Evolutionary conservation across 768 basidiomycete species (phyloP).

Genomic region (Sistotremastrum suecicum): DNA sequence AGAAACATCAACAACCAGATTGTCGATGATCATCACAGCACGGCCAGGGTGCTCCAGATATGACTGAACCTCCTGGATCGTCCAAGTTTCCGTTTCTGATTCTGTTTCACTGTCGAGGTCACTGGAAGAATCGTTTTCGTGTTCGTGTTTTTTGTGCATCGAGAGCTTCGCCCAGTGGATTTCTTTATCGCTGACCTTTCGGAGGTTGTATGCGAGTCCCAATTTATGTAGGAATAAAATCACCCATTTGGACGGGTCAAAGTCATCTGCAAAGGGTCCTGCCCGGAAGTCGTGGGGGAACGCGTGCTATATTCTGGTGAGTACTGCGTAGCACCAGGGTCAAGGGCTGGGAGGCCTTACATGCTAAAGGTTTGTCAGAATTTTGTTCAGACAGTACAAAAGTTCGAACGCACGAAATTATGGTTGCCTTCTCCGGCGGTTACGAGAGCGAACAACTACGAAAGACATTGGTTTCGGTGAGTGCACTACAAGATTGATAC

Average conservation of each 20-base stretch:
- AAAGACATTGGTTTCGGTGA: background rate
- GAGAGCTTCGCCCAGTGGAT: constrained; percentile 30
- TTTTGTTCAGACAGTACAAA: background rate
- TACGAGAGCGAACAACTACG: constrained; percentile 48
- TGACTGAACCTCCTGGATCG: constrained; percentile 21
- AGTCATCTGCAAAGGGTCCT: constrained; percentile 42
- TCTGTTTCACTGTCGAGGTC: background rate
- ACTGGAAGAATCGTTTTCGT: constrained; percentile 3
- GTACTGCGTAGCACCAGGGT: constrained; percentile 1
- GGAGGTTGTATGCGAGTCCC: constrained; percentile 33
- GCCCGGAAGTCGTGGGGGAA: constrained; percentile 73
- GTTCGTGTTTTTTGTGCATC: constrained; percentile 30
- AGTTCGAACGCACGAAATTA: constrained; percentile 40
- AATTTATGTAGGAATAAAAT: constrained; percentile 38
- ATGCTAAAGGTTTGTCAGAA: constrained; percentile 21
- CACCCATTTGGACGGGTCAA: constrained; percentile 77
- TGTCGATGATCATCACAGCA: constrained; percentile 44
- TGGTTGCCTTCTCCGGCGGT: constrained; percentile 72
- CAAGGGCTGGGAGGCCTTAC: constrained; percentile 17
- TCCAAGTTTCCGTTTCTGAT: background rate
- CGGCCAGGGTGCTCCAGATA: constrained; percentile 20
- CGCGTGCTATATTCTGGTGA: constrained; percentile 36
- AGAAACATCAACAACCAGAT: constrained; percentile 47
- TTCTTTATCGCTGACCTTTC: constrained; percentile 35
- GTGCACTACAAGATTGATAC: constrained; percentile 7